Evolutionary conservation across 345 rosid species (phyloP), one percentile per base, ranked within the genome.

Genomic region (Acer saccharum): DNA sequence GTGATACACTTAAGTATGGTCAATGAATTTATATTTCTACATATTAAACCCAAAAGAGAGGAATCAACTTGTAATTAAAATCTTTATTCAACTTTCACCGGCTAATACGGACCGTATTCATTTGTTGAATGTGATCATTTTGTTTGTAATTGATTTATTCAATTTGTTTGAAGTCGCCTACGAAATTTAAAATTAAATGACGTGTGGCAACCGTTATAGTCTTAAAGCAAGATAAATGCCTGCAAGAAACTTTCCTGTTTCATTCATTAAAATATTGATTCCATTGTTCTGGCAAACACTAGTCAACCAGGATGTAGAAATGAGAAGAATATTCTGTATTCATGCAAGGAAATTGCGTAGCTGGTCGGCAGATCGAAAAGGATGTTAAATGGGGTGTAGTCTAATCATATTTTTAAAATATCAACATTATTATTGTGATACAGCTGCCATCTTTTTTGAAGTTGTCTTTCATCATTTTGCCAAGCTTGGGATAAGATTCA

Each of bases 261-360:
- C 6, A 35, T 11, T 50, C 18, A 50, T 12, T 50, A 50, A 43
- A 50, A 50, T 50, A 13, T 50, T 50, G 16, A 3, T 13, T 50
- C 17, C 4, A 58, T 39, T 35, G 69, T 66, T 66, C 48, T 66
- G 11, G 23, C 18, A 17, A 66, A 66, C 48, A 66, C 69, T 66
- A 1, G 18, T 6, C 44, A 27, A 7, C 50, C 69, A 35, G 50
- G 13, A 7, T 39, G 0, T 66, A 18, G 7, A 10, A 66, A 66
- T n/a, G 70, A 4, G 5, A 17, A 12, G 70, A 66, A 66, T 41
- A 66, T 23, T 23, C 25, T 23, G 25, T 23, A 23, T 66, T 41
- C 70, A 66, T 66, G 23, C n/a, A 66, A 66, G 70, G 50, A 66
- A 66, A 39, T 39, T 66, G 48, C 70, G 70, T 39, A n/a, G 14